Evolutionary conservation across 108 stramenopile genomes (phyloP).

Genomic region (Parmales sp.): DNA sequence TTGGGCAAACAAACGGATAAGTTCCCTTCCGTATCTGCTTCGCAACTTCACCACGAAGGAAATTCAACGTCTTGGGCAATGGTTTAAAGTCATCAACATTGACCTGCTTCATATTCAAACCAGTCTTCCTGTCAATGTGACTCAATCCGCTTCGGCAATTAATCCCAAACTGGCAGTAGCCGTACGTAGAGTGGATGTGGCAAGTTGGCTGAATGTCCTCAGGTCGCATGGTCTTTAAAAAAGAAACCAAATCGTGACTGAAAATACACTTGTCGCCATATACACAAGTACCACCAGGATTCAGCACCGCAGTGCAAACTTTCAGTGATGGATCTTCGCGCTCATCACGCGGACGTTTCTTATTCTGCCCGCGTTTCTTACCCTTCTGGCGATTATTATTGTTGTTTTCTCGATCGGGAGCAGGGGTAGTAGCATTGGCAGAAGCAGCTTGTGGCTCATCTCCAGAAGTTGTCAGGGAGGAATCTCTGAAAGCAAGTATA

Average conservation of each 20-base stretch:
- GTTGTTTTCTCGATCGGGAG: not conserved
- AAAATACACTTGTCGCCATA: slow-evolving; percentile 49
- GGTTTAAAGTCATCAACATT: slow-evolving; percentile 3
- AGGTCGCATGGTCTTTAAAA: slow-evolving; percentile 2
- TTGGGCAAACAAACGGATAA: slow-evolving; percentile 65
- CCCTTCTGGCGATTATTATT: slow-evolving; percentile 21
- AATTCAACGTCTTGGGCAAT: slow-evolving; percentile 26
- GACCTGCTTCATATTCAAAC: slow-evolving; percentile 39
- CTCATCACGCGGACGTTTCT: slow-evolving; percentile 67
- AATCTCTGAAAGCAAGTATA: no score
- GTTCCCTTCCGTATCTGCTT: slow-evolving; percentile 57
- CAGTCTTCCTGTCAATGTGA: slow-evolving; percentile 61
- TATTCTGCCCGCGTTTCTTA: slow-evolving; percentile 45
- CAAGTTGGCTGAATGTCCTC: slow-evolving; percentile 12
- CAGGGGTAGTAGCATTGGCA: not conserved
- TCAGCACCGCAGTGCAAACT: slow-evolving; percentile 47
- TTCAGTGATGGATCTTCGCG: slow-evolving; percentile 35
- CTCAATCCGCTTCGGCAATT: slow-evolving; percentile 16
- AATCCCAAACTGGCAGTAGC: slow-evolving; percentile 13
- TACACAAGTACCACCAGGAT: slow-evolving; percentile 45
- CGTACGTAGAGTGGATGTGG: slow-evolving; percentile 10
- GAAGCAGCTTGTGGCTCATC: no score
- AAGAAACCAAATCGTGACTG: slow-evolving; percentile 59
- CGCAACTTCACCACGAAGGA: slow-evolving; percentile 45
- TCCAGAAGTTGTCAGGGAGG: no score